Conservation (phyloP, 768 basidiomycete species). For the Mrakia blollopis region DNA sequence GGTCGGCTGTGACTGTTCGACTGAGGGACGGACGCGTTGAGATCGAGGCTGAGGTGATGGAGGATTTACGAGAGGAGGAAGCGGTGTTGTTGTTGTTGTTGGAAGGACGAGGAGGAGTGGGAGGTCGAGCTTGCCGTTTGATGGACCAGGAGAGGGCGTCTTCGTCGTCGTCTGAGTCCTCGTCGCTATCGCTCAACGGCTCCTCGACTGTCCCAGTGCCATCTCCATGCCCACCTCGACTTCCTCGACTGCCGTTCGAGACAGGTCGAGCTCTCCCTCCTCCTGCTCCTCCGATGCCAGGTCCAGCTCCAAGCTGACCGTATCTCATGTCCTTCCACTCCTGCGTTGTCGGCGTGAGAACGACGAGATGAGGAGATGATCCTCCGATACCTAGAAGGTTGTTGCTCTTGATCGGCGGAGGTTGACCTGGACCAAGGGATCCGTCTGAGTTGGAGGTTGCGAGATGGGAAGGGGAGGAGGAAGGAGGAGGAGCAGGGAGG, state of each 20-base stretch:
- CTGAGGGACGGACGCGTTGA: neutral
- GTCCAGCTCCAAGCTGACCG: constrained; percentile 6
- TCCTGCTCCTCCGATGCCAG: neutral
- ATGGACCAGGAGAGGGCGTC: constrained; percentile 17
- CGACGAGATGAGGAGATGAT: constrained; percentile 16
- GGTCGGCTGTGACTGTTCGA: constrained; percentile 25
- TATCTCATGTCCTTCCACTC: constrained; percentile 28
- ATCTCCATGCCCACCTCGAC: neutral
- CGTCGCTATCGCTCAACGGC: constrained; percentile 11
- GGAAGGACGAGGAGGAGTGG: neutral
- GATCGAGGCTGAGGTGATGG: neutral
- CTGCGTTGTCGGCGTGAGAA: constrained; percentile 28
- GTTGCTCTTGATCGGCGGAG: neutral
- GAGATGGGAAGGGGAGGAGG: neutral
- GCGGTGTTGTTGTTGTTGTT: neutral
- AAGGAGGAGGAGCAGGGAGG: constrained; percentile 3
- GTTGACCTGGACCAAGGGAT: neutral
- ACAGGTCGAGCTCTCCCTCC: neutral
- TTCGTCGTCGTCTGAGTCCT: constrained; percentile 11
- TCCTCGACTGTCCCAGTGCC: neutral
- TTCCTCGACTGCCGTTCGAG: neutral
- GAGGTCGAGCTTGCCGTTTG: constrained; percentile 1
- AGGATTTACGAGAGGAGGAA: neutral
- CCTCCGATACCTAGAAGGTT: constrained; percentile 16
- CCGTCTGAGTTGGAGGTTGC: neutral